Evolutionary conservation across 495 filamentous ascomycete genomes (phyloP), one percentile per base, ranked within the genome.

Genomic region (Oidiodendron maius): DNA sequence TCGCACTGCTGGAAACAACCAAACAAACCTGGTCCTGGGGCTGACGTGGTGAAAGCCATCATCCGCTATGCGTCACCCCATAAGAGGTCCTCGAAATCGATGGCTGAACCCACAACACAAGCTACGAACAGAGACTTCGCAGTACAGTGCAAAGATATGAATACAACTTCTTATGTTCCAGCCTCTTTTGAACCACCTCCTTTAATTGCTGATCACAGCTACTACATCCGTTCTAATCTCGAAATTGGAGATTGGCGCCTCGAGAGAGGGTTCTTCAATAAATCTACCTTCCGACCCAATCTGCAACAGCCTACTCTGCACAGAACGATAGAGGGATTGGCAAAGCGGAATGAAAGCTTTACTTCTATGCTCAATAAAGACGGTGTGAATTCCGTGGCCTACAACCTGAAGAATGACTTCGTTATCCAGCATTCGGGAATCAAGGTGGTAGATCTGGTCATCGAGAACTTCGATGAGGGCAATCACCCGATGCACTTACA

Each of bases 401-500:
- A 76, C 37, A 62, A 82, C 18, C 37, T 71, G 0, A 63, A 62
- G 23, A 60, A 75, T 35, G 68, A 74, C 43, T 48, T 74, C 22
- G 63, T 72, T 26, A 62, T 75, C 40, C 64, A 64, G 4, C 59
- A 71, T 50, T 56, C 53, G 34, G 52, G 43, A 1, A 45, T 64
- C 38, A 71, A 83, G 24, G 62, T 72, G 4, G 75, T 85, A 25
- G 79, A 84, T 50, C 55, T 86, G n/a, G 62, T 86, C 16, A 67
- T 85, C 37, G 78, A 84, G 61, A 84, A 83, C 59, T 67, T 75
- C 44, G 79, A 83, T 40, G 67, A 69, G 55, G 77, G 77, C 35
- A 68, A 72, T 48, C 82, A 86, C 46, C 82, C 82, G 0, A 77
- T 82, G 62, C 82, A 86, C 57, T 62, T 86, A 21, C 82, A 86